phyloP scores from a whole-genome alignment of 805 yeast genomes.

The Metschnikowia anglica region DNA sequence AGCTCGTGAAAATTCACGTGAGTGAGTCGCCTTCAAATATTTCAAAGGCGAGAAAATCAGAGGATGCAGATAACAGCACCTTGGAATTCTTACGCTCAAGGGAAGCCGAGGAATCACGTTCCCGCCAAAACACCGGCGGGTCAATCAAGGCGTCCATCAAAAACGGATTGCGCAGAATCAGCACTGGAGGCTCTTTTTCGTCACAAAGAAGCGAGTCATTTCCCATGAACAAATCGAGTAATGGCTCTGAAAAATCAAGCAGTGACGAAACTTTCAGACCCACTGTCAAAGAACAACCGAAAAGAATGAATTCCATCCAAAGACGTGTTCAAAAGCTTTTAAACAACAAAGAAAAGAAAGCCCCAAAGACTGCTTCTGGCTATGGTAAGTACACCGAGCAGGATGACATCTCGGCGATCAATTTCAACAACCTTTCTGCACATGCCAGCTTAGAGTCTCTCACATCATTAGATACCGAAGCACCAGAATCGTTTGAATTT shows the following conservation, averaged over 20 bases:
- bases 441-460: conserved; percentile 28
- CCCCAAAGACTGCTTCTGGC: conserved; percentile 70
- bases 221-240: conserved; percentile 4
- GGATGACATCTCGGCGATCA: conserved; percentile 23
- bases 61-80: conserved; percentile 27
- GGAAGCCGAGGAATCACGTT: conserved; percentile 25
- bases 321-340: conserved; percentile 53
- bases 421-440: conserved; percentile 26
- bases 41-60: conserved; percentile 18
- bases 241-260: conserved; percentile 8
- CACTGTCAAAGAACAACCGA: conserved; percentile 1
- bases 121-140: conserved; percentile 41
- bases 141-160: conserved; percentile 35
- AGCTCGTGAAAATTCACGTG: conserved; percentile 34
- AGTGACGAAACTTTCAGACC: conserved; percentile 9
- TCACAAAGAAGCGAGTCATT: conserved; percentile 18
- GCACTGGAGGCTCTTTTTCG: conserved; percentile 36
- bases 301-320: conserved; percentile 44
- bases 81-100: conserved; percentile 37
- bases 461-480: not conserved
- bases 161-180: conserved; percentile 37
- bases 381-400: conserved; percentile 72
- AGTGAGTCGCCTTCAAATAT: conserved; percentile 27
- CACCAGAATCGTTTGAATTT: conserved; percentile 12
- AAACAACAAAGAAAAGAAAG: conserved; percentile 35